Base-by-base conservation (phyloP, 2,329 filamentous ascomycete genomes). In the Diaporthe helianthi region DNA sequence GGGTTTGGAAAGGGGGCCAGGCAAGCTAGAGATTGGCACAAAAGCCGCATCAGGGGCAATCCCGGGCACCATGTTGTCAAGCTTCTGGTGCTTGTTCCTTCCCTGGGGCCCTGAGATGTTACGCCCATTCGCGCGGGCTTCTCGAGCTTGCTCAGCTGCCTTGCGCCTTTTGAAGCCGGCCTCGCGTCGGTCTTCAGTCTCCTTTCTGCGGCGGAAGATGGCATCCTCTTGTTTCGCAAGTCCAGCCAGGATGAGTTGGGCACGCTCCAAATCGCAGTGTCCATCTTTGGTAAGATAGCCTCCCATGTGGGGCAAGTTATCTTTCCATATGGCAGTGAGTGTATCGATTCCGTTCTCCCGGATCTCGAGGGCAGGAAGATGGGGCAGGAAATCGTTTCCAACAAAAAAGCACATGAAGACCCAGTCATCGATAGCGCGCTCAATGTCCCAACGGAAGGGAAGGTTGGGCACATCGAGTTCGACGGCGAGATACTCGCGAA, bases 371-470 rank as follows among this genome's bases (percentile, higher is more conserved):
- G 95, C 97, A n/a, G 96, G 96, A 69, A 99, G 84, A 85, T 99
- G 96, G 63, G 96, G 96, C 74, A 99, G 83, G 82, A 99, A 99
- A 83, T 99, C 97, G 80, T 99, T 99, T 74, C 95, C 95, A 68
- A 98, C 95, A 78, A 98, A 98, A 83, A 97, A 98, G 82, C 95
- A 98, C 90, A 98, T 96, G 79, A 98, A 98, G 17, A 98, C 93
- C 96, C 95, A 98, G 78, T 98, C 95, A 80, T 98, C 96, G 70
- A 98, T 88, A 31, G 94, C 94, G 73, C 96, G 90, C 80, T 99
- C 96, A 53, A 99, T 85, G 78, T 99, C 94, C 80, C 97, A 98
- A 67, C 89, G 88, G 81, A 98, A 98, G 1, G 91, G 90, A 73
- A 97, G 88, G 68, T 90, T 87, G 22, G 93, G 91, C 41, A 98